A percentile compares a stretch with the other conserved stretches of the same genome.
Conservation (phyloP, 768 basidiomycete species). For the Tulasnella sp. region DNA sequence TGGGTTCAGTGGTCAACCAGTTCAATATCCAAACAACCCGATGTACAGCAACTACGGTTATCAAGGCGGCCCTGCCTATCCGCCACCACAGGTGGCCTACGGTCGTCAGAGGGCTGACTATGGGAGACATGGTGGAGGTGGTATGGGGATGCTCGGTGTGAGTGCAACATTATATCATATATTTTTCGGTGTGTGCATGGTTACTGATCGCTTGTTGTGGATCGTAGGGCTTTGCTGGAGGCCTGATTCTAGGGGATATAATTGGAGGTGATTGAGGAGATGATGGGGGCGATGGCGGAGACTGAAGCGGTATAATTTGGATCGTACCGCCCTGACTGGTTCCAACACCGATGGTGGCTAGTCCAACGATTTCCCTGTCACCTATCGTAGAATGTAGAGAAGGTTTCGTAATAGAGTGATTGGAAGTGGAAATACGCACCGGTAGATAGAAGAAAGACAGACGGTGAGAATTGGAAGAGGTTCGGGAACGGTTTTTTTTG, state of each 20-base stretch:
- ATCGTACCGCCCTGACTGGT: slow-evolving; percentile 11
- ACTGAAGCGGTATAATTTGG: too few relatives aligned
- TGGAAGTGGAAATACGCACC: too few relatives aligned
- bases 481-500: too few relatives aligned
- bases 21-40: not conserved
- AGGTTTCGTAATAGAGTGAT: too few relatives aligned
- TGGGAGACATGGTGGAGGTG: slow-evolving; percentile 19
- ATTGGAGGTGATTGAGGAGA: slow-evolving; percentile 23
- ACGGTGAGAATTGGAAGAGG: too few relatives aligned
- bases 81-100: not conserved
- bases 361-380: slow-evolving; percentile 6
- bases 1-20: not conserved
- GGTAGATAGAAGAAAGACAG: too few relatives aligned
- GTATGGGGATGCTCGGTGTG: slow-evolving; percentile 17
- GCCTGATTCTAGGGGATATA: slow-evolving; percentile 39
- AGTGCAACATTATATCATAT: slow-evolving; percentile 29
- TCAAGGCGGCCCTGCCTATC: not conserved
- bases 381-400: too few relatives aligned
- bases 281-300: slow-evolving; percentile 16
- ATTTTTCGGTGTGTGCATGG: slow-evolving; percentile 30
- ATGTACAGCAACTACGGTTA: not conserved
- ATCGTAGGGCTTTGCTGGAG: slow-evolving; percentile 35
- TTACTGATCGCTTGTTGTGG: not conserved
- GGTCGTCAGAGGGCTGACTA: slow-evolving; percentile 3
- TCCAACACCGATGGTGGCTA: slow-evolving; percentile 5